Conservation (phyloP, 1,284 basidiomycete genomes). For the Ceratobasidium sp. region DNA sequence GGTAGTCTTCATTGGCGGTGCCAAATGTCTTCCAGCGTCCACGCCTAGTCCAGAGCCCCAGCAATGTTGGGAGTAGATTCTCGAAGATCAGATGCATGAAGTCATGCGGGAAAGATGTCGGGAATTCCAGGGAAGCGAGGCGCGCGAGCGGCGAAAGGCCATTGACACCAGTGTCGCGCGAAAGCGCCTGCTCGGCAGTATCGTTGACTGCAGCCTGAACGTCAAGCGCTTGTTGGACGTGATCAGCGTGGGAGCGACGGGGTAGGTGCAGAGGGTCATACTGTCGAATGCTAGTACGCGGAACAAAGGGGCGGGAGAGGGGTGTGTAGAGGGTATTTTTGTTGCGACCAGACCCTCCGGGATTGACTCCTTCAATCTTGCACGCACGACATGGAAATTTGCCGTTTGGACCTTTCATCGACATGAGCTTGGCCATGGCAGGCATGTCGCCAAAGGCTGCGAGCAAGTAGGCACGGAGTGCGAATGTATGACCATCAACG, state of each 20-base stretch:
- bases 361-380: conserved; percentile 45
- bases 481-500: conserved; percentile 24
- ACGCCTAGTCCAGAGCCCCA: conserved; percentile 34
- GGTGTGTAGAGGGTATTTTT: conserved; percentile 38
- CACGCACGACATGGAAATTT: conserved; percentile 47
- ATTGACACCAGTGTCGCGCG: conserved; percentile 41
- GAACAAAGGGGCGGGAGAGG: conserved; percentile 13
- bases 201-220: not conserved
- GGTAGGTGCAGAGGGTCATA: conserved; percentile 32
- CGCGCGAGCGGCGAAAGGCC: conserved; percentile 29
- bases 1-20: conserved; percentile 12
- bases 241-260: conserved; percentile 4
- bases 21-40: not conserved
- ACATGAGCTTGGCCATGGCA: conserved; percentile 48
- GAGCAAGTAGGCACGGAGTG: conserved; percentile 47
- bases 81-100: conserved; percentile 49
- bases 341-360: not conserved
- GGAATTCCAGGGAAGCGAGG: conserved; percentile 41
- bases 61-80: conserved; percentile 43
- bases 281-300: not conserved
- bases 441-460: conserved; percentile 48
- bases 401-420: conserved; percentile 48
- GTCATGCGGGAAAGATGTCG: conserved; percentile 47
- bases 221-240: not conserved
- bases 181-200: not conserved